Conservation (phyloP, 257 asterid genomes). For the Fraxinus americana region DNA sequence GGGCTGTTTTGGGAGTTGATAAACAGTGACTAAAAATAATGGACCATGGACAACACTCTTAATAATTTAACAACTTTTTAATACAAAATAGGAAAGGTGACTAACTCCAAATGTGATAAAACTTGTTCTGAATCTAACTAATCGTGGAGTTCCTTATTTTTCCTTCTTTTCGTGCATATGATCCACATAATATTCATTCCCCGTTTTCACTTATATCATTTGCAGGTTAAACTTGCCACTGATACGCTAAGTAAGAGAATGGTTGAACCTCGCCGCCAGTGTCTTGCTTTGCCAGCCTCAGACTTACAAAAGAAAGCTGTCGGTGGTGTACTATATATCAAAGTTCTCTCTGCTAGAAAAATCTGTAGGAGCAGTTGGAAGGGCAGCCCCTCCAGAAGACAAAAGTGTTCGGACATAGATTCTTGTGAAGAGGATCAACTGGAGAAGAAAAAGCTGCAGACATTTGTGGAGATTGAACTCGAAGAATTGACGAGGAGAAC, state of each 20-base stretch:
- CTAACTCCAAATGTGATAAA: not conserved
- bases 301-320: constrained; percentile 78
- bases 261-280: constrained; percentile 96
- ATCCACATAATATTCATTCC: not conserved
- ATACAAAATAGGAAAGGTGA: not conserved
- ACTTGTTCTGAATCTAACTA: not conserved
- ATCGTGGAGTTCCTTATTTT: not conserved
- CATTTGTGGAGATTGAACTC: constrained; percentile 87
- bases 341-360: constrained; percentile 64
- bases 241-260: constrained; percentile 81
- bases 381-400: constrained; percentile 49
- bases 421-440: constrained; percentile 40
- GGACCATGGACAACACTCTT: not conserved
- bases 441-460: constrained; percentile 60
- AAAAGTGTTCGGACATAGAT: constrained; percentile 32
- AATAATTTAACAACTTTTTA: not conserved
- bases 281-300: constrained; percentile 76
- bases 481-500: constrained; percentile 88
- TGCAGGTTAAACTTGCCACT: constrained; percentile 74
- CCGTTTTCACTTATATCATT: constrained; percentile 10
- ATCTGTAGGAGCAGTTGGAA: constrained; percentile 50
- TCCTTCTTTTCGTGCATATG: constrained; percentile 4
- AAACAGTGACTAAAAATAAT: not conserved
- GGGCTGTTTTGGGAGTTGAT: not conserved
- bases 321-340: constrained; percentile 71